A percentile compares a stretch with the other conserved stretches of the same genome.
These are phyloP conservation scores for Metroxylon sagu DNA, from an alignment of 176 grass and related monocot species.

Conservation along the genomic window DNA sequence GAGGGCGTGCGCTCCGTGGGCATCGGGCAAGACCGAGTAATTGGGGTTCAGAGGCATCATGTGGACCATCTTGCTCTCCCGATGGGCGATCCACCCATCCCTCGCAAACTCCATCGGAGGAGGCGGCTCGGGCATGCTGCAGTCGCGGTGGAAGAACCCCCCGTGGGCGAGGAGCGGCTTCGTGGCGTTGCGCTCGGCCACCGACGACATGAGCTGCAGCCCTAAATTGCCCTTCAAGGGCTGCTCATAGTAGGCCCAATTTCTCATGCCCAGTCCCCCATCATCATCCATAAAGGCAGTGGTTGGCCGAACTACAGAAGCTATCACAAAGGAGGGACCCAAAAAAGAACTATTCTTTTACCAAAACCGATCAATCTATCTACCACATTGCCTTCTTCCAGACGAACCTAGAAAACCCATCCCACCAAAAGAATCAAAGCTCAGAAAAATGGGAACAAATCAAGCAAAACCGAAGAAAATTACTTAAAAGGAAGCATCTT, in stretches of 20 bases:
- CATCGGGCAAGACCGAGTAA: constrained; percentile 1
- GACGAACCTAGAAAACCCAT: constrained; percentile 1
- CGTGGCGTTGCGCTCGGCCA: background rate
- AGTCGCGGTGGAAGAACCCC: background rate
- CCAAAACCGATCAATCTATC: background rate
- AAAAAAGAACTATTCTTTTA: background rate
- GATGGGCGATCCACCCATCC: background rate
- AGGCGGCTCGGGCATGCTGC: background rate
- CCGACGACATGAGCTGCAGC: constrained; percentile 13
- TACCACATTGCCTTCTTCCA: constrained; percentile 8
- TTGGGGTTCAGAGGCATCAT: background rate
- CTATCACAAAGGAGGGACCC: background rate
- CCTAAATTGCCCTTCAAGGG: constrained; percentile 8
- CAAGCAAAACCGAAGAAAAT: too few species aligned
- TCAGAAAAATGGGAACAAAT: background rate
- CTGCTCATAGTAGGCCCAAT: constrained; percentile 17
- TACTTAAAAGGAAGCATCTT: too few species aligned
- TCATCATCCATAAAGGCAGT: constrained; percentile 2
- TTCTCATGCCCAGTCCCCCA: constrained; percentile 9
- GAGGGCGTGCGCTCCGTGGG: background rate
- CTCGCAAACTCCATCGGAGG: background rate
- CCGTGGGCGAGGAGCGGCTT: constrained; percentile 7
- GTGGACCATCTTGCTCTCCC: background rate
- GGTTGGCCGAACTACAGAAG: background rate
- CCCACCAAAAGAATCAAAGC: constrained; percentile 1